phyloP scores from a whole-genome alignment of 352 stramenopile species.

The Phytophthora pluvialis region DNA sequence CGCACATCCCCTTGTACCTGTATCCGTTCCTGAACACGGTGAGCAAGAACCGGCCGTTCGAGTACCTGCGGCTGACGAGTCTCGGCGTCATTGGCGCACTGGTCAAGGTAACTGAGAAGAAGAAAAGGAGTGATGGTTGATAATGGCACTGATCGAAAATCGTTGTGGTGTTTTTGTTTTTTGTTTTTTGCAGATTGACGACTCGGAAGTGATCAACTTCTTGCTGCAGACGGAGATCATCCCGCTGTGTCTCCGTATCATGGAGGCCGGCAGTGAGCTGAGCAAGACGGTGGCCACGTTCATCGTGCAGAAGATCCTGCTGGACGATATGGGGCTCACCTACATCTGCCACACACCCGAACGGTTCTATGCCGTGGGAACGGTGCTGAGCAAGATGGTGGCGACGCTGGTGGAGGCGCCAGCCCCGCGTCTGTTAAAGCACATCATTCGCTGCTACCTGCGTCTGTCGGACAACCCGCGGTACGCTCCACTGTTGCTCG shows the following conservation, averaged over 20 bases:
- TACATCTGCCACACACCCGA: slow-evolving; percentile 99
- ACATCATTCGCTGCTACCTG: slow-evolving; percentile 99
- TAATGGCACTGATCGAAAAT: background rate
- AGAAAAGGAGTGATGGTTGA: background rate
- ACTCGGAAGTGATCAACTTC: slow-evolving; percentile 99
- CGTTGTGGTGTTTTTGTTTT: background rate
- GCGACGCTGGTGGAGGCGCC: slow-evolving; percentile 92
- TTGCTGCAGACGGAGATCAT: slow-evolving; percentile 99
- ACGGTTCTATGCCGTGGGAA: slow-evolving; percentile 87
- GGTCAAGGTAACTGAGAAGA: slow-evolving; percentile 87
- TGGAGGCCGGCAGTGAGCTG: slow-evolving; percentile 98
- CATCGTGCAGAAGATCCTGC: slow-evolving; percentile 99
- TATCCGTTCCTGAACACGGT: slow-evolving; percentile 99
- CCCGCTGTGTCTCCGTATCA: slow-evolving; percentile 98
- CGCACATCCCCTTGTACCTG: slow-evolving; percentile 78
- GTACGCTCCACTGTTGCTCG: slow-evolving; percentile 18
- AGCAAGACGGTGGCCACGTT: slow-evolving; percentile 99
- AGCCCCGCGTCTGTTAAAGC: slow-evolving; percentile 96
- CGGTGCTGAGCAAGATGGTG: slow-evolving; percentile 98
- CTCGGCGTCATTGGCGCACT: slow-evolving; percentile 98
- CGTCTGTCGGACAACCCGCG: slow-evolving; percentile 90
- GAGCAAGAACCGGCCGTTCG: slow-evolving; percentile 98
- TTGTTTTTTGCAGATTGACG: slow-evolving; percentile 89
- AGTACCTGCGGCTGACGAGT: slow-evolving; percentile 98
- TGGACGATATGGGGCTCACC: slow-evolving; percentile 98